Evolutionary conservation across 306 rosid genomes (phyloP).

Genomic region (Quercus parvula): DNA sequence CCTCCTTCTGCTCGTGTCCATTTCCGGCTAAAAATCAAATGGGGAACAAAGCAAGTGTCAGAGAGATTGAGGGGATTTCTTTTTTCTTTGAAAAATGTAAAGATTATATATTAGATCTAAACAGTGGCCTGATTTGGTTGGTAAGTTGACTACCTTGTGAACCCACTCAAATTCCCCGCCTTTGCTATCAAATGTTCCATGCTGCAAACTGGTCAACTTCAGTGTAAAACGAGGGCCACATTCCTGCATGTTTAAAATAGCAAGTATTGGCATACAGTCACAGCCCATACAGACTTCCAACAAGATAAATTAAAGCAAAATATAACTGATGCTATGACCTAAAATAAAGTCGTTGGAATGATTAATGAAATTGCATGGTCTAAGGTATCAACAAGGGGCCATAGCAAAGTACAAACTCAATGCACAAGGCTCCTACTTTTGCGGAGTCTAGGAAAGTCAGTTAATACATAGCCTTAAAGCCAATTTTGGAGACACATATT

Average conservation of each 20-base stretch:
- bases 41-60: constrained; percentile 6
- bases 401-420: background rate
- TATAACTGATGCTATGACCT: background rate
- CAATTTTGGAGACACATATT: too few relatives aligned
- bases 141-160: constrained; percentile 70
- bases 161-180: constrained; percentile 98
- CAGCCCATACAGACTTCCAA: too few relatives aligned
- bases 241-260: constrained; percentile 48
- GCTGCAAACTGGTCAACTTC: constrained; percentile 77
- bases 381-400: background rate
- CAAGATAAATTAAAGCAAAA: too few relatives aligned
- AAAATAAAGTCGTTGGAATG: background rate
- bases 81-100: background rate
- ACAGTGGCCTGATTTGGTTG: background rate
- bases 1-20: constrained; percentile 98
- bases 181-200: constrained; percentile 80
- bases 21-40: constrained; percentile 65
- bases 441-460: too few relatives aligned
- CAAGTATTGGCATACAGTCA: background rate
- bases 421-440: too few relatives aligned
- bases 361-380: background rate
- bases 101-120: background rate
- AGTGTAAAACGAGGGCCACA: constrained; percentile 95
- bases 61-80: background rate
- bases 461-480: too few relatives aligned